Evolutionary conservation across 768 basidiomycete genomes (phyloP).

Genomic region (Hemileccinum impolitum): DNA sequence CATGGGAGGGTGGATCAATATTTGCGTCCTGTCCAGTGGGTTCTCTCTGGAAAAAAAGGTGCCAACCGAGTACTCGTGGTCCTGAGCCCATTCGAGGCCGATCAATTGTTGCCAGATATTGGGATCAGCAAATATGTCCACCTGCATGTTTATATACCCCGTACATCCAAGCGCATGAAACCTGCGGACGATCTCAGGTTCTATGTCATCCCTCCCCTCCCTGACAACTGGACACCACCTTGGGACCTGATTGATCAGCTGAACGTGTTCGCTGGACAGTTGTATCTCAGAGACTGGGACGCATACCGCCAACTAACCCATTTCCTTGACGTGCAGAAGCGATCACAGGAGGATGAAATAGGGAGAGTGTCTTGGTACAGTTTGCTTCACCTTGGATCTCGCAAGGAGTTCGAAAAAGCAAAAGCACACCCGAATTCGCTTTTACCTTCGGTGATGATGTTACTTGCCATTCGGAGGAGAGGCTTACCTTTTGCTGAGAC

Average conservation of each 20-base stretch:
- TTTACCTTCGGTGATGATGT: no score
- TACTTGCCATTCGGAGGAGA: not conserved
- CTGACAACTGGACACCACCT: no score
- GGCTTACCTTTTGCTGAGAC: not conserved
- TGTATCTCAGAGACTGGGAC: not conserved
- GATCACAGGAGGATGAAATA: not conserved
- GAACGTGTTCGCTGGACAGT: not conserved
- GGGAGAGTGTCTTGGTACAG: not conserved
- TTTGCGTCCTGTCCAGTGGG: no score
- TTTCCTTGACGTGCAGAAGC: not conserved
- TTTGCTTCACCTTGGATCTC: not conserved
- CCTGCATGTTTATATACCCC: not conserved
- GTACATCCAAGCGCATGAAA: not conserved
- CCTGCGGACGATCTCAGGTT: no score
- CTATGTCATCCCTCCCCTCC: no score
- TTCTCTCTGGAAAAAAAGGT: not conserved
- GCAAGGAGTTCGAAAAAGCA: no score
- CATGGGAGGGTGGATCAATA: no score
- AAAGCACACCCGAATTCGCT: no score
- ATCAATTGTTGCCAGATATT: not conserved
- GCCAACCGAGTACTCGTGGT: not conserved
- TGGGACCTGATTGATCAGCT: not conserved
- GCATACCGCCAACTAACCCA: not conserved
- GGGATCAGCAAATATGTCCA: not conserved
- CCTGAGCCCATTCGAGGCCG: not conserved